These are phyloP conservation scores for Delphinella strobiligena DNA, from an alignment of 2,329 filamentous ascomycete genomes.

Conservation along the genomic window DNA sequence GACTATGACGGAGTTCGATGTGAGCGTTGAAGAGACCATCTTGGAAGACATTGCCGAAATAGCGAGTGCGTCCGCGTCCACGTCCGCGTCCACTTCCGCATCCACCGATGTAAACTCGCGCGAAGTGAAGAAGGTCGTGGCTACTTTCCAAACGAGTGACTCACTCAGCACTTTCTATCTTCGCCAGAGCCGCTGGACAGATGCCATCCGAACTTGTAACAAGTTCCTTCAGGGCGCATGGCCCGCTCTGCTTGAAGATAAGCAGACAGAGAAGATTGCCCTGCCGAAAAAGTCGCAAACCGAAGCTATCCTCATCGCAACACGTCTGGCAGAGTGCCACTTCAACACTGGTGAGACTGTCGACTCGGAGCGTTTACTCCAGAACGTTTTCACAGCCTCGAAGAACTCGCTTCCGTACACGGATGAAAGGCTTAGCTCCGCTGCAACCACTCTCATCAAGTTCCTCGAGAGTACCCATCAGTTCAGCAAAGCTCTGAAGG, in stretches of 20 bases:
- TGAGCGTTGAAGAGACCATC: background rate
- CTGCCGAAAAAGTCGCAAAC: background rate
- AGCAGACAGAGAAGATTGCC: background rate
- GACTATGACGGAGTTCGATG: background rate
- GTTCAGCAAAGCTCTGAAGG: background rate
- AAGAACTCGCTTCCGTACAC: background rate
- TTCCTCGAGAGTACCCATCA: background rate
- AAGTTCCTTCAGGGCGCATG: background rate
- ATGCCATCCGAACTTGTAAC: background rate
- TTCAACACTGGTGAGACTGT: background rate
- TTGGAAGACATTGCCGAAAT: background rate
- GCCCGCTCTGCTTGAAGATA: background rate
- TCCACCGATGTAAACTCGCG: background rate
- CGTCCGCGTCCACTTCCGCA: too few species aligned
- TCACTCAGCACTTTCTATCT: background rate
- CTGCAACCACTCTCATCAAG: background rate
- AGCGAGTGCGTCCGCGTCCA: too few species aligned
- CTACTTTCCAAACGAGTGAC: background rate
- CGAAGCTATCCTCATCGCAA: background rate
- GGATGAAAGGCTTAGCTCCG: background rate
- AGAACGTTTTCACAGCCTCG: background rate
- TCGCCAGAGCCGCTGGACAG: background rate
- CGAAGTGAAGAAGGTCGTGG: background rate
- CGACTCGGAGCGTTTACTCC: background rate
- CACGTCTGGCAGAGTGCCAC: background rate